Evolutionary conservation across 352 stramenopile species (phyloP).

Genomic region (Halophytophthora batemanensis): DNA sequence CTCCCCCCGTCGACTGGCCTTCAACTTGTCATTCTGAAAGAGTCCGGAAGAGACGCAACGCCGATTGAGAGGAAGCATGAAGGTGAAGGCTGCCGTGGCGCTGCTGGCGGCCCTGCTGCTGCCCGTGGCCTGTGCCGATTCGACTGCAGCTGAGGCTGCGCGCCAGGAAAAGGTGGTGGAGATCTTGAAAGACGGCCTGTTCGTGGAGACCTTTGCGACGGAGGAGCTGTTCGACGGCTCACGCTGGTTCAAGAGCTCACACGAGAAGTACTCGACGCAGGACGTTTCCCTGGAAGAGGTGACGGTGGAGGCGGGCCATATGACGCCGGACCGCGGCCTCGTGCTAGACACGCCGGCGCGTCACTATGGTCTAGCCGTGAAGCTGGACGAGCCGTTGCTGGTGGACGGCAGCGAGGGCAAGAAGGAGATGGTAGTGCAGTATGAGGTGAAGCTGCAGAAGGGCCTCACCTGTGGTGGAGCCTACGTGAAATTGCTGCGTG

Average conservation of each 20-base stretch:
- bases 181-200: conserved; percentile 49
- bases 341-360: conserved; percentile 69
- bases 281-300: conserved; percentile 66
- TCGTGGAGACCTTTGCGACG: conserved; percentile 80
- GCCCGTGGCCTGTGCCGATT: conserved; percentile 20
- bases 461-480: conserved; percentile 89
- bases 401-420: conserved; percentile 63
- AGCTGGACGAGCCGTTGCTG: conserved; percentile 57
- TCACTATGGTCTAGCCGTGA: conserved; percentile 79
- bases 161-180: conserved; percentile 48
- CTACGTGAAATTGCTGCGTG: conserved; percentile 92
- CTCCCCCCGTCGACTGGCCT: background rate
- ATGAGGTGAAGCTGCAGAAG: conserved; percentile 93
- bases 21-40: conserved; percentile 6
- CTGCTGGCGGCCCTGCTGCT: conserved; percentile 45
- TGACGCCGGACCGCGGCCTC: conserved; percentile 63
- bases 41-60: background rate
- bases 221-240: conserved; percentile 52
- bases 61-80: conserved; percentile 33
- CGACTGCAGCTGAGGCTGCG: conserved; percentile 24
- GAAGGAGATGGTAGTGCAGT: conserved; percentile 92
- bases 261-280: conserved; percentile 80
- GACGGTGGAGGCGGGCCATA: conserved; percentile 47
- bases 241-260: conserved; percentile 81
- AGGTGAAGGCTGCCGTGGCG: conserved; percentile 38